Base-by-base conservation (phyloP, 345 rosid species). In the Rhodamnia rubescens region DNA sequence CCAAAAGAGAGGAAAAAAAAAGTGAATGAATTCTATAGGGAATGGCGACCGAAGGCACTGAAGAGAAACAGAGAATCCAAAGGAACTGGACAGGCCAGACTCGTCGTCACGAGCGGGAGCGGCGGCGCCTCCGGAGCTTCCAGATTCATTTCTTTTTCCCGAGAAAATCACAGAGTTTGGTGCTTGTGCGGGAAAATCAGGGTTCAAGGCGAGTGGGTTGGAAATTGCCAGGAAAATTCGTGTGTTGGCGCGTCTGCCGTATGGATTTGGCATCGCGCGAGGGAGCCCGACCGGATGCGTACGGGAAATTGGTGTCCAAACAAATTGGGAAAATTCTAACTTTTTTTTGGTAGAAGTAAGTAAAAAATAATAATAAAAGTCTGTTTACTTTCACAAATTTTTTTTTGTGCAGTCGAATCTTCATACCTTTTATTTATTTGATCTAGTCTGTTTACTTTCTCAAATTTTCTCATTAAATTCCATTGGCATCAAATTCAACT, bases 1-100 rank as follows among this genome's bases (percentile, higher is more conserved):
- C n/a, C 27, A 56, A 0, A 0, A 56, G 59, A 42, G 59, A 13
- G 1, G 24, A 56, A 56, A 24, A 0, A 9, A 0, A 24, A 56
- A 0, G 59, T 3, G 40, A 36, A 36, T 36, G 40, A 24, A 56
- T 10, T 56, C 13, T 9, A 10, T 12, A 10, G 59, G 27, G 24
- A 56, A 56, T 56, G 26, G 59, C 27, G 59, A 56, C 13, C 61
- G 24, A 54, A 54, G 26, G 26, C 61, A 56, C 24, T 0, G 59
- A 11, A 56, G 12, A 24, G 61, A 56, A 56, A 0, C 14, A 4
- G 61, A 56, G 27, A 24, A 56, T 9, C 1, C 61, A 56, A 56
- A 14, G 15, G 29, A 82, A 47, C 84, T 53, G 84, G 84, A 16
- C 59, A 82, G 9, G 24, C 12, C 32, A 6, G 58, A 82, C 29